Evolutionary conservation across 345 rosid species (phyloP).

Genomic region (Rhodamnia argentea): DNA sequence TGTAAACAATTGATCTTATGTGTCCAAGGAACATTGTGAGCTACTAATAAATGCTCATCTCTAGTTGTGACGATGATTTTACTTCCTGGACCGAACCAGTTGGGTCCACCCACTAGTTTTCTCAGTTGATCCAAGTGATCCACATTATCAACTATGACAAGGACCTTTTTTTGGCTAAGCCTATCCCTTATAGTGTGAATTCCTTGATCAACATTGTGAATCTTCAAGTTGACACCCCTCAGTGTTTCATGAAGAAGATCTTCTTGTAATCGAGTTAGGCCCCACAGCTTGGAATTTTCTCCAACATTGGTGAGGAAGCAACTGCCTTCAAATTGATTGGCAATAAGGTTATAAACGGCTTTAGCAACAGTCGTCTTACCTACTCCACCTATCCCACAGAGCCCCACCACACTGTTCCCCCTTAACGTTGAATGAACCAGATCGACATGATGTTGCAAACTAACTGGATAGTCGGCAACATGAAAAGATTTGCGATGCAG

Average conservation of each 20-base stretch:
- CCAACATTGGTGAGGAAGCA: slow-evolving; percentile 25
- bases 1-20: not conserved
- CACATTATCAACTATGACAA: slow-evolving; percentile 13
- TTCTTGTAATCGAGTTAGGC: slow-evolving; percentile 3
- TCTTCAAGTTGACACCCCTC: not conserved
- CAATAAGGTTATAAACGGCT: slow-evolving; percentile 7
- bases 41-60: not conserved
- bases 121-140: not conserved
- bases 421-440: fast-evolving
- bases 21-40: not conserved
- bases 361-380: slow-evolving; percentile 17
- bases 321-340: slow-evolving; percentile 13
- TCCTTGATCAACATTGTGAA: not conserved
- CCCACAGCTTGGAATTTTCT: not conserved
- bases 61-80: slow-evolving; percentile 6
- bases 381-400: not conserved
- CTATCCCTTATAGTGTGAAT: not conserved
- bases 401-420: not conserved
- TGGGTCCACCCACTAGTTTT: not conserved
- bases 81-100: slow-evolving; percentile 11
- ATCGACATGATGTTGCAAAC: not conserved
- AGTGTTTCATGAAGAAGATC: not conserved
- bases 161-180: not conserved
- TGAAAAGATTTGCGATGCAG: not conserved
- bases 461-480: not conserved